Conservation (phyloP, 2,329 filamentous ascomycete genomes). For the Ceratocystis albifundus region DNA sequence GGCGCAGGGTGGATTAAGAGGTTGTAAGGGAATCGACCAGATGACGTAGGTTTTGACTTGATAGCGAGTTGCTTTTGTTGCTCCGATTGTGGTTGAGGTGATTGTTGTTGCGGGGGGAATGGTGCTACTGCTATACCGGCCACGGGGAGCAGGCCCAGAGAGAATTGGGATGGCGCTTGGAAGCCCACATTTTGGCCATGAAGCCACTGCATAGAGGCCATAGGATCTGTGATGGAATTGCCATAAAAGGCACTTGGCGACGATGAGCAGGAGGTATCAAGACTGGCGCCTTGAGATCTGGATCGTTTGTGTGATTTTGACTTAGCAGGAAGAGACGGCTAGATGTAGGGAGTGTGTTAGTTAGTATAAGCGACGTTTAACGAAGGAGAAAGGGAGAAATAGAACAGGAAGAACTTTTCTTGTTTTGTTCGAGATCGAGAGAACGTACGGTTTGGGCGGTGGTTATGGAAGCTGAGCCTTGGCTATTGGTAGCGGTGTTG, state of each 20-base stretch:
- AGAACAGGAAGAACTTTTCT: background rate
- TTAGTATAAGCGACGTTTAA: conserved; percentile 9
- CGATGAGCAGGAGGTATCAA: conserved; percentile 14
- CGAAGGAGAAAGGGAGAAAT: background rate
- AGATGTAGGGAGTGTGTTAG: background rate
- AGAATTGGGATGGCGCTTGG: conserved; percentile 17
- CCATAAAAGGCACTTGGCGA: conserved; percentile 17
- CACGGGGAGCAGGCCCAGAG: conserved; percentile 19
- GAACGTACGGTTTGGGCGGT: conserved; percentile 19
- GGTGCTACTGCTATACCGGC: conserved; percentile 3
- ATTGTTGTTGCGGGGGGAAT: conserved; percentile 10
- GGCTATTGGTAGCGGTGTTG: background rate
- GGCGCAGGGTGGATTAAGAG: conserved; percentile 23
- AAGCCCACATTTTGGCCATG: conserved; percentile 17
- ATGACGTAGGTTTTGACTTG: background rate
- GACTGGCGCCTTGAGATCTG: conserved; percentile 14
- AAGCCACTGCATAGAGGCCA: conserved; percentile 18
- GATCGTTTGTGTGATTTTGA: conserved; percentile 22
- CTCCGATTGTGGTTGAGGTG: conserved; percentile 13
- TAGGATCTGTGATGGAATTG: conserved; percentile 12
- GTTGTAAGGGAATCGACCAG: conserved; percentile 18
- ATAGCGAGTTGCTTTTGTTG: conserved; percentile 6
- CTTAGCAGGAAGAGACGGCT: conserved; percentile 19
- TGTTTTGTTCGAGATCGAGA: background rate
- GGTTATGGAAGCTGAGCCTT: conserved; percentile 6